Evolutionary conservation across 768 basidiomycete species (phyloP).

Genomic region (Suillus subluteus): DNA sequence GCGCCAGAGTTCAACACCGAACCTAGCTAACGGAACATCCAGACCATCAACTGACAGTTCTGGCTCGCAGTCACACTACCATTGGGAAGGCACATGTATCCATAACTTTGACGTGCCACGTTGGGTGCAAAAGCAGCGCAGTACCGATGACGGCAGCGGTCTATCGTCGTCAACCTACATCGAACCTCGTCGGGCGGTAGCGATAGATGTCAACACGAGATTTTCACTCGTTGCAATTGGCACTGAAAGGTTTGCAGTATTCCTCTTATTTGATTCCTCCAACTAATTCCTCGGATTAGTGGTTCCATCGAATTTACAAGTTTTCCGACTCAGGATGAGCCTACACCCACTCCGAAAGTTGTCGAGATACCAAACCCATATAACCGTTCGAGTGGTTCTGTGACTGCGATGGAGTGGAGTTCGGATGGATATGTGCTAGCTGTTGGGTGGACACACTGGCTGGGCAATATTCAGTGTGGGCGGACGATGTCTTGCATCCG

Average conservation of each 20-base stretch:
- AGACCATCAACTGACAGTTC: constrained; percentile 15
- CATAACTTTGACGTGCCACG: constrained; percentile 74
- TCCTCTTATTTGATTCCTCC: constrained; percentile 5
- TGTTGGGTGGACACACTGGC: constrained; percentile 85
- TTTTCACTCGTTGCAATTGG: constrained; percentile 87
- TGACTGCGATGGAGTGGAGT: constrained; percentile 84
- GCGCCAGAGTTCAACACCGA: constrained; percentile 17
- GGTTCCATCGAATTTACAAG: constrained; percentile 69
- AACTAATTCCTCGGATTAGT: constrained; percentile 38
- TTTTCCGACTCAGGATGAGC: constrained; percentile 67
- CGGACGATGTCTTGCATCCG: constrained; percentile 83
- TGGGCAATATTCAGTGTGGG: constrained; percentile 93
- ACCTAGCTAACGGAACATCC: constrained; percentile 15
- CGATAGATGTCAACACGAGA: constrained; percentile 71
- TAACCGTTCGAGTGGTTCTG: constrained; percentile 59
- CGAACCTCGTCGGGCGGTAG: constrained; percentile 68
- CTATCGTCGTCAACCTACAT: constrained; percentile 47
- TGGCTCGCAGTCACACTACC: constrained; percentile 18
- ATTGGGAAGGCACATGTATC: constrained; percentile 81
- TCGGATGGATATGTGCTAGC: constrained; percentile 95
- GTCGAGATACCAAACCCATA: constrained; percentile 67
- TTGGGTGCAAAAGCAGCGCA: constrained; percentile 80
- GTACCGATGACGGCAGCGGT: constrained; percentile 48
- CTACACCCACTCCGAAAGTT: constrained; percentile 59
- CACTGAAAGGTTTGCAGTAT: constrained; percentile 55